Conservation (phyloP, 331 rosid species). For the Cucumis variabilis region DNA sequence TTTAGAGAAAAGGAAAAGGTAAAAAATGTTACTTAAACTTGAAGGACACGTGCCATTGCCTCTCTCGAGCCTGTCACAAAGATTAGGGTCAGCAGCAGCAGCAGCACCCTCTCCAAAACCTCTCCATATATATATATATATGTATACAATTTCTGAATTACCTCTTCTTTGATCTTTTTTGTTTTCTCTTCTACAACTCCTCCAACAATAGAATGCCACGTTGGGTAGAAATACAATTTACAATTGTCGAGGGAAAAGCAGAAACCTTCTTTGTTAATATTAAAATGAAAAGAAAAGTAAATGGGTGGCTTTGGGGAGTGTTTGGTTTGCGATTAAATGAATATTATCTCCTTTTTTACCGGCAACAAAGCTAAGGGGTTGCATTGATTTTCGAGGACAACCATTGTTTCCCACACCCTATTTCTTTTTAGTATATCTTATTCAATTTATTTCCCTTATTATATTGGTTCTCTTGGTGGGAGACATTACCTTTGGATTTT, state of each 20-base stretch:
- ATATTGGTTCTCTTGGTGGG: neutral
- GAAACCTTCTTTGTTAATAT: too few relatives aligned
- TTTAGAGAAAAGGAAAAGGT: neutral
- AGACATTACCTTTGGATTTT: neutral
- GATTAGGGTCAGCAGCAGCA: neutral
- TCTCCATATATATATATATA: too few relatives aligned
- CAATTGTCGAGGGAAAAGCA: too few relatives aligned
- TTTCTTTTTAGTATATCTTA: neutral
- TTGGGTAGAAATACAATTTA: too few relatives aligned
- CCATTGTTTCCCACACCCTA: conserved; percentile 15
- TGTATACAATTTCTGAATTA: neutral
- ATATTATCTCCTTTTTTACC: conserved; percentile 24
- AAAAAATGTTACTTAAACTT: neutral
- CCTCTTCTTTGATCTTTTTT: neutral
- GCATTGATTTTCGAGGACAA: conserved; percentile 15
- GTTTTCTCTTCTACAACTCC: too few relatives aligned
- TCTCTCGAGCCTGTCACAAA: conserved; percentile 25
- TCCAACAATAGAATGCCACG: too few relatives aligned
- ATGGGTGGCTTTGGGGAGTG: conserved; percentile 3
- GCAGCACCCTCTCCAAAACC: conserved; percentile 17
- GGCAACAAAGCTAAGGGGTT: neutral
- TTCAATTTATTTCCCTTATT: too few relatives aligned
- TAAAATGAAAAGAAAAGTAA: too few relatives aligned
- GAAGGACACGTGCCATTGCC: neutral
- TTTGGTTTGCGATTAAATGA: conserved; percentile 2